Evolutionary conservation across 345 rosid species (phyloP).

Genomic region (Nephelium lappaceum): DNA sequence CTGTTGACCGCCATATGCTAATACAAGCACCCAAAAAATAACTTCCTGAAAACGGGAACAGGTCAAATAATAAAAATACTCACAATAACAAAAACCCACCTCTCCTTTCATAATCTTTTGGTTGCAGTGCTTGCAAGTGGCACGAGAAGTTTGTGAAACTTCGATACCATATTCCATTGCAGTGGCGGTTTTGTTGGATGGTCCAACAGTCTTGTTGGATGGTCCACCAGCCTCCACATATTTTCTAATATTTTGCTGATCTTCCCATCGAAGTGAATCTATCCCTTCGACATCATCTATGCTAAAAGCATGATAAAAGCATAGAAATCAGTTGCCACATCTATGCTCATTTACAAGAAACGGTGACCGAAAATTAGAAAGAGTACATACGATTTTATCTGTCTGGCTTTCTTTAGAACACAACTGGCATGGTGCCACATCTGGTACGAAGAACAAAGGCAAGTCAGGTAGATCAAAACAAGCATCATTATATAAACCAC

Average conservation of each 20-base stretch:
- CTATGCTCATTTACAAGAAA: conserved; percentile 1
- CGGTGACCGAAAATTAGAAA: background rate
- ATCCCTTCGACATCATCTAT: conserved; percentile 87
- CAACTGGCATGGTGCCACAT: conserved; percentile 93
- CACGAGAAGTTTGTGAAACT: conserved; percentile 82
- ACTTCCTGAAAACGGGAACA: background rate
- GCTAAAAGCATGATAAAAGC: conserved; percentile 37
- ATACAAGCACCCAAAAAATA: background rate
- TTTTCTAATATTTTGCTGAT: conserved; percentile 78
- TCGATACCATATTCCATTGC: conserved; percentile 62
- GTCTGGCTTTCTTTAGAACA: conserved; percentile 70
- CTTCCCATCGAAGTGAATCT: conserved; percentile 95
- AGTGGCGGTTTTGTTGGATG: conserved; percentile 16
- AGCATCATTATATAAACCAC: background rate
- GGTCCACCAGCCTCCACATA: conserved; percentile 55
- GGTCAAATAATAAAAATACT: background rate
- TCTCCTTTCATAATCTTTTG: conserved; percentile 86
- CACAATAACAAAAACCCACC: conserved; percentile 39
- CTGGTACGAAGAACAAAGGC: conserved; percentile 38
- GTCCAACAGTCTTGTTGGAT: conserved; percentile 24
- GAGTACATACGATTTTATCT: conserved; percentile 70
- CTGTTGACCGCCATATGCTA: background rate
- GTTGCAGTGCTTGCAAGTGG: conserved; percentile 69
- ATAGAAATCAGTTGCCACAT: conserved; percentile 7
- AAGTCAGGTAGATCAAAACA: conserved; percentile 11